Evolutionary conservation across 1,284 basidiomycete genomes (phyloP), one percentile per base, ranked within the genome.

Genomic region (Heterobasidion occidentale): DNA sequence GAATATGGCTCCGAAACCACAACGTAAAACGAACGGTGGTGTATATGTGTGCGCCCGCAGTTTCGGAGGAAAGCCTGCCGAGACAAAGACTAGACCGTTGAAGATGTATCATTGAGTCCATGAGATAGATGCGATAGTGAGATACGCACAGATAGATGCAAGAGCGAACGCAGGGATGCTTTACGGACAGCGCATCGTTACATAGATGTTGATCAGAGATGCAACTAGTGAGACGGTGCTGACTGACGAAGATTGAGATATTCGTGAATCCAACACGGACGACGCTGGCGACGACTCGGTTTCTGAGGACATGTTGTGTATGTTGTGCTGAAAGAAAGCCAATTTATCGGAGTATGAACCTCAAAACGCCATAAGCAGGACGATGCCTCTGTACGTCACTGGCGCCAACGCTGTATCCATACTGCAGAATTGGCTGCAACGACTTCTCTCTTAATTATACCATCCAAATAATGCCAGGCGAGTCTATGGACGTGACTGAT

Each of bases 1-100:
- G 53, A 79, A 77, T n/a, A 75, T 70, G 7, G 72, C 63, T 15
- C 74, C 70, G 59, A 79, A 78, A 1, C 75, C 76, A 6, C 74
- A 62, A 2, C 77, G 70, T 9, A 73, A 66, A 33, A 76, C 66
- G 58, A 76, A 71, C 1, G 74, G 75, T 0, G 75, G 77, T n/a
- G 70, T 66, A 55, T 70, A 70, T 0, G 59, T 60, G 15, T 56
- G 55, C 53, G 52, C 63, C 53, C 19, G 60, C 51, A 58, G 68
- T 54, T 19, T 63, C 59, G 54, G 70, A n/a, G 74, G 75, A 14
- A 72, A 59, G n/a, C 75, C 48, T 0, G 68, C 66, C 0, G 75
- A 74, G 0, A 65, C 63, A 2, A 72, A 57, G 51, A 77, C 75
- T 77, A 9, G 12, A 42, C n/a, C 38, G 12, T 11, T 42, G 60